Evolutionary conservation across 2,329 filamentous ascomycete genomes (phyloP).

Genomic region (Tolypocladium album): DNA sequence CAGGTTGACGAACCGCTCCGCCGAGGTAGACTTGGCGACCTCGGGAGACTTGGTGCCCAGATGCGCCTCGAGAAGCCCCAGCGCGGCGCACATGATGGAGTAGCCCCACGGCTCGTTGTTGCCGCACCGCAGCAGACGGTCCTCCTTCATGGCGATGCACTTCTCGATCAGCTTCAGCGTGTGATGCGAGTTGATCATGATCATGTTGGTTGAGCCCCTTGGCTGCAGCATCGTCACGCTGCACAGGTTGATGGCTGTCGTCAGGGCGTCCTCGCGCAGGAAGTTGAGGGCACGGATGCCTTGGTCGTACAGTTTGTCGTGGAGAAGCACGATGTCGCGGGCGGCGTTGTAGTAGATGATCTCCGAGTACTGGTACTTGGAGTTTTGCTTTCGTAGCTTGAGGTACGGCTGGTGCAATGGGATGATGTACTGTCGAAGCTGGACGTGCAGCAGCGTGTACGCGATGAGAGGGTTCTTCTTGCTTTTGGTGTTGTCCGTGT

Average conservation of each 20-base stretch:
- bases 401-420: slow-evolving; percentile 51
- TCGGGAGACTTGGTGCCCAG: slow-evolving; percentile 46
- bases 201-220: slow-evolving; percentile 47
- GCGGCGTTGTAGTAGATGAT: slow-evolving; percentile 54
- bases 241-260: slow-evolving; percentile 49
- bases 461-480: slow-evolving; percentile 46
- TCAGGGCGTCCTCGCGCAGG: slow-evolving; percentile 47
- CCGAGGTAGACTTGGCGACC: slow-evolving; percentile 46
- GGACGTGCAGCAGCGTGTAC: slow-evolving; percentile 49
- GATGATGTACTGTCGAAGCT: slow-evolving; percentile 51
- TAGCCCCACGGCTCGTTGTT: slow-evolving; percentile 57
- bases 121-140: slow-evolving; percentile 48
- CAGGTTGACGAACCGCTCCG: slow-evolving; percentile 47
- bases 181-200: slow-evolving; percentile 50
- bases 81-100: slow-evolving; percentile 50
- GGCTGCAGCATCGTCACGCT: slow-evolving; percentile 51
- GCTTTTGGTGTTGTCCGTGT: slow-evolving; percentile 21
- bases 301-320: slow-evolving; percentile 49
- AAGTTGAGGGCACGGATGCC: slow-evolving; percentile 50
- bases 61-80: slow-evolving; percentile 48
- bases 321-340: slow-evolving; percentile 49
- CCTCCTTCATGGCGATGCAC: slow-evolving; percentile 50
- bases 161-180: slow-evolving; percentile 51
- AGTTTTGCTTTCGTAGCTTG: slow-evolving; percentile 47
- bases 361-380: slow-evolving; percentile 52